Base-by-base conservation (phyloP, 2,329 filamentous ascomycete genomes). In the Pestalotiopsis sp. region DNA sequence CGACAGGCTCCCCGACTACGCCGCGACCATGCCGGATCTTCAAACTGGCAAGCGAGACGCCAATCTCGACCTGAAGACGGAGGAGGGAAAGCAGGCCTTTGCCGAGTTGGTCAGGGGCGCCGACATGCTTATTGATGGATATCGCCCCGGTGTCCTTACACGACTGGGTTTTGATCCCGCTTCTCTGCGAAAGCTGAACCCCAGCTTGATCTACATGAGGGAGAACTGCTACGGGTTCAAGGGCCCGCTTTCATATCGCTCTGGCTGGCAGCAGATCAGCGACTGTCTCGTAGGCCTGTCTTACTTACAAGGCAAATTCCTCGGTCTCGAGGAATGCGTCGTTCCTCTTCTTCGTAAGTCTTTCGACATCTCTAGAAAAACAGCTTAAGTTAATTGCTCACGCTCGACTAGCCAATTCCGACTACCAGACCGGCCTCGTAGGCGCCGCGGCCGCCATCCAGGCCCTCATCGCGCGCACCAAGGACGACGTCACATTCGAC, bases 161-260 rank as follows among this genome's bases (percentile, higher is more conserved):
- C 86, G 85, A 64, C 82, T 92, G 7, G 91, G 91, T 2, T 92
- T 92, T 72, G 86, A 89, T 2, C 83, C 88, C 0, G 76, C 83
- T 17, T 81, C 81, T 36, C 82, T 93, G 12, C 79, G 84, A 0
- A 79, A 84, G 4, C 75, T 90, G 38, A 87, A 87, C 0, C 80
- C 83, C 67, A 79, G 82, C 1, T 86, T 90, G 36, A 84, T 93
- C 5, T 92, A 92, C 72, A 88, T 92, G 6, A 86, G 87, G 39
- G 91, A 93, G 77, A 90, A 93, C 75, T 93, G 91, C 76, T 93
- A 93, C 72, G 91, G 91, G 1, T 89, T 87, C 36, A 75, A 71
- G 5, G 74, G 83, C 20, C 88, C 90, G 69, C 92, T 90, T 90
- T 85, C 87, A 0, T 78, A 80, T 6, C 83, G 91, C 3, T 86